Evolutionary conservation across 2,329 filamentous ascomycete species (phyloP).

Genomic region (Penicillium sp.): DNA sequence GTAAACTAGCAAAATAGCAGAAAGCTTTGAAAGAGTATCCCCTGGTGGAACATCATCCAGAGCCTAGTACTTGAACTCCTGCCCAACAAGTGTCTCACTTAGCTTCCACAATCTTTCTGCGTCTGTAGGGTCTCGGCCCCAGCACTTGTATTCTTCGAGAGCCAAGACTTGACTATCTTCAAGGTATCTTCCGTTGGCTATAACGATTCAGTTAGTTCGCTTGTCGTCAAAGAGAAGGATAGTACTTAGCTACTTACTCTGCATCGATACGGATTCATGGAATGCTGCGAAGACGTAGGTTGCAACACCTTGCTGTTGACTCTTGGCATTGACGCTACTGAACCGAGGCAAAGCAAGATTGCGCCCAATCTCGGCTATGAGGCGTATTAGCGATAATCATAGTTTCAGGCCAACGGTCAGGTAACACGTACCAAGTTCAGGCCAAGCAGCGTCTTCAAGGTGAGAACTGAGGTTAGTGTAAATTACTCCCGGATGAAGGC

Average conservation of each 20-base stretch:
- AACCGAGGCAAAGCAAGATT: conserved; percentile 14
- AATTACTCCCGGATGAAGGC: conserved; percentile 31
- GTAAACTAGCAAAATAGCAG: too few species aligned
- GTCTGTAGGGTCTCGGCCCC: conserved; percentile 11
- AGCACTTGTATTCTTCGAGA: conserved; percentile 16
- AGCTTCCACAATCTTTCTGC: conserved; percentile 48
- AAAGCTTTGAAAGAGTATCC: not conserved
- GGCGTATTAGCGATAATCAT: not conserved
- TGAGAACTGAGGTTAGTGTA: conserved; percentile 22
- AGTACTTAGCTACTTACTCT: conserved; percentile 3
- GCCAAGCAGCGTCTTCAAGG: conserved; percentile 12
- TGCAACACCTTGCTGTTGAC: conserved; percentile 28
- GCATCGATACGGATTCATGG: conserved; percentile 19
- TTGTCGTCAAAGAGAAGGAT: not conserved
- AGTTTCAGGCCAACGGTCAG: not conserved
- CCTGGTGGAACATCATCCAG: not conserved
- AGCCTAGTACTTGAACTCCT: conserved; percentile 33
- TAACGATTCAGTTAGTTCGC: conserved; percentile 17
- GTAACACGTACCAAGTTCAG: not conserved
- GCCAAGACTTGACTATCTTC: conserved; percentile 31
- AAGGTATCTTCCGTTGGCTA: conserved; percentile 39
- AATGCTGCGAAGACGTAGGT: conserved; percentile 37
- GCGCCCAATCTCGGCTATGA: not conserved
- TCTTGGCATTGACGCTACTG: conserved; percentile 17
- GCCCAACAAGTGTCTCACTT: conserved; percentile 46